Evolutionary conservation across 805 yeast species (phyloP), one percentile per base, ranked within the genome.

Genomic region (Alloascoidea africana): DNA sequence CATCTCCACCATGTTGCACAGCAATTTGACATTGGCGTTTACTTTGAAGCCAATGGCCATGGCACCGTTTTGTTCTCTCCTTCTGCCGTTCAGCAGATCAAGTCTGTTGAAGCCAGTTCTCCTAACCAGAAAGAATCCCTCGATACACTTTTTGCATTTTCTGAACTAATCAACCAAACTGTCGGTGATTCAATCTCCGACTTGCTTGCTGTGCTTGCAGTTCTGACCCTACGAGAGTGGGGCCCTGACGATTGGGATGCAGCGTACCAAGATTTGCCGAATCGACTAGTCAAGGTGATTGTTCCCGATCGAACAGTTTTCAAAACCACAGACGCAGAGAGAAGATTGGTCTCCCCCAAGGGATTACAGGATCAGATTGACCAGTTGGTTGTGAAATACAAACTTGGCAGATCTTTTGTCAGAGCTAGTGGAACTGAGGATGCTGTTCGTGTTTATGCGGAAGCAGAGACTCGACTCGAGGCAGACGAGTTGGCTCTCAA

Each of bases 161-260:
- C 80, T 19, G 68, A 73, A 40, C 62, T 91, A 44, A 84, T 91
- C 53, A 91, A 91, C 56, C 97, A 91, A 56, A 80, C 97, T 1
- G 97, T 91, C n/a, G 98, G 98, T 18, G 98, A 91, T 55, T 94
- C 98, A 6, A 78, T 91, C 37, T 74, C 94, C n/a, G 98, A 91
- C 55, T 62, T 91, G 56, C 59, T 91, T 41, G 73, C 81, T 3
- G 87, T 91, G 1, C 58, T 87, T 39, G 67, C 76, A 1, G 74
- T 86, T 5, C 55, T 79, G 32, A 54, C 68, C 4, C 66, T 70
- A 44, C 64, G 80, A 47, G 51, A 66, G 5, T 62, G 78, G 61
- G 50, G 70, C 2, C 83, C 94, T 2, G 53, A 52, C 3, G 68
- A 69, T 33, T 91, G 98, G 98, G 73, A 81, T 52, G 46, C 58